Evolutionary conservation across 257 asterid genomes (phyloP).

Genomic region (Solanum ossicruentum): DNA sequence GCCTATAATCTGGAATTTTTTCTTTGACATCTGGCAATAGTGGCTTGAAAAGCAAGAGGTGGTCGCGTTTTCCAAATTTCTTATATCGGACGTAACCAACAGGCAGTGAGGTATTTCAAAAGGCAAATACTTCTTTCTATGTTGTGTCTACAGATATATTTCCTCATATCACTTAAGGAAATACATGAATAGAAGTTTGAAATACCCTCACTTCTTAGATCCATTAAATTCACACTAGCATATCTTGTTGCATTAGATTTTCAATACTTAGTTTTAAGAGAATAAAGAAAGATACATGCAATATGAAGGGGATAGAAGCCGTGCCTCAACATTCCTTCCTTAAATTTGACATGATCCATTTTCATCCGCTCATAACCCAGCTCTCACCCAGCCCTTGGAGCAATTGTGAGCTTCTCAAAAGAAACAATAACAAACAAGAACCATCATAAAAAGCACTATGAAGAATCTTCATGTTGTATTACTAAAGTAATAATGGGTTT

Average conservation of each 20-base stretch:
- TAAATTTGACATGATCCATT: slow-evolving; percentile 66
- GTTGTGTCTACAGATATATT: not conserved
- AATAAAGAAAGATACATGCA: not conserved
- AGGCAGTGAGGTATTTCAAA: not conserved
- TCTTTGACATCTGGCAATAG: not conserved
- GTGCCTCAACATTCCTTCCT: slow-evolving; percentile 80
- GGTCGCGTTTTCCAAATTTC: not conserved
- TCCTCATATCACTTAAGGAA: not conserved
- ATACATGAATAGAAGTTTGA: not conserved
- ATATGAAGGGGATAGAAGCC: not conserved
- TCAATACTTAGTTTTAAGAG: not conserved
- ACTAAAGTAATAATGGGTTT: not conserved
- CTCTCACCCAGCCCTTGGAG: slow-evolving; percentile 93
- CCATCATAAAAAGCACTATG: not conserved
- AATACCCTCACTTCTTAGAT: not conserved
- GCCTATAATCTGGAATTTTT: not conserved
- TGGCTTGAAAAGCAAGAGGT: not conserved
- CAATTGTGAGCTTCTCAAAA: slow-evolving; percentile 55
- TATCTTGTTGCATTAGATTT: not conserved
- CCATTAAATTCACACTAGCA: not conserved
- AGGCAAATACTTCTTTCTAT: not conserved
- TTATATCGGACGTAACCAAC: not conserved
- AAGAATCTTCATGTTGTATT: not conserved
- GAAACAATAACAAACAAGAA: not conserved
- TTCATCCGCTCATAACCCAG: slow-evolving; percentile 78